Evolutionary conservation across 192 early-diverging fungal species (phyloP).

Genomic region (Diversispora eburnea): DNA sequence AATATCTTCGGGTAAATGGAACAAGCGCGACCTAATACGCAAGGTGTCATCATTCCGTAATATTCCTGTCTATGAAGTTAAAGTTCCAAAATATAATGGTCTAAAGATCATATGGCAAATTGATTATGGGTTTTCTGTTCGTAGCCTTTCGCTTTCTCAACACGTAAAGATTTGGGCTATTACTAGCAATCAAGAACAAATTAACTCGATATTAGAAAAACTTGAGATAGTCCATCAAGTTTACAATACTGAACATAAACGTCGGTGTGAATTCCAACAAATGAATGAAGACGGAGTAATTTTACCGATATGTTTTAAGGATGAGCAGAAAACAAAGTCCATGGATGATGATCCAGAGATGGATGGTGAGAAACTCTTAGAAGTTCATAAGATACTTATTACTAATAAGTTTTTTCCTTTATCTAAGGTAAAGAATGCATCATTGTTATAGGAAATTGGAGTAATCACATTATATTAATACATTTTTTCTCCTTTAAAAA

Average conservation of each 20-base stretch:
- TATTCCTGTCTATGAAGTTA: slow-evolving; percentile 8
- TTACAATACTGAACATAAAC: background rate
- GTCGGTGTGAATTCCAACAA: background rate
- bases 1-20: slow-evolving; percentile 16
- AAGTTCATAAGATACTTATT: slow-evolving; percentile 22
- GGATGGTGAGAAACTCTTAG: slow-evolving; percentile 18
- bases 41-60: background rate
- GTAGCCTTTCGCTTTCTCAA: background rate
- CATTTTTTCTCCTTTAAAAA: background rate
- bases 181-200: slow-evolving; percentile 1
- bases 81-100: background rate
- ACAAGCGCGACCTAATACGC: background rate
- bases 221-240: slow-evolving; percentile 17
- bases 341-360: background rate
- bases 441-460: background rate
- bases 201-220: slow-evolving; percentile 13
- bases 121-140: slow-evolving; percentile 13
- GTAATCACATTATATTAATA: background rate
- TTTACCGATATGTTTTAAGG: background rate
- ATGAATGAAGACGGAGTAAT: background rate
- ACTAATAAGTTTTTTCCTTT: slow-evolving; percentile 26
- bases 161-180: slow-evolving; percentile 22
- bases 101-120: slow-evolving; percentile 22
- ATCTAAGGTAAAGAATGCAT: slow-evolving; percentile 17
- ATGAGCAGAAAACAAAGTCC: background rate